Evolutionary conservation across 805 yeast genomes (phyloP), one percentile per base, ranked within the genome.

Genomic region (Priceomyces castillae): DNA sequence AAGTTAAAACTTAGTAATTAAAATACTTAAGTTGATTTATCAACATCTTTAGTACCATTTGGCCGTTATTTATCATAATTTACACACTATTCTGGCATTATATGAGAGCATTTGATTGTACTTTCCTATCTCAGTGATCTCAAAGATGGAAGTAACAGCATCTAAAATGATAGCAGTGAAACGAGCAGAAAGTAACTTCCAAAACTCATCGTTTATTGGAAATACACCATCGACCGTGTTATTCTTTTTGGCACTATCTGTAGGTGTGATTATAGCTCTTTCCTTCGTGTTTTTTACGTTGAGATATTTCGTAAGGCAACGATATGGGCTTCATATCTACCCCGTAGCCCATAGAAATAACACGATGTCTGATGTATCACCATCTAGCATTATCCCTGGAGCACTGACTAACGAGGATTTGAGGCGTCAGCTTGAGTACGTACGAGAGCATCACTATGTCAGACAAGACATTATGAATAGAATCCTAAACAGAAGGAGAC

Each of bases 241-340:
- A 23, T 82, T 82, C 60, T 80, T 81, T 59, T 62, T 82, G 10
- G 86, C 87, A 0, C 67, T 82, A 28, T 77, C 82, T 0, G 77
- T 81, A 11, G 87, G 86, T 3, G 74, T 80, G 10, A 54, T 74
- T 17, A 80, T 81, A 31, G 85, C 86, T 4, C 16, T 69, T 0
- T 56, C 80, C 20, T 80, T 82, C 51, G 49, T 80, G 7, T 80
- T 80, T 61, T 81, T 82, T 69, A 78, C 86, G 9, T 54, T 78
- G 41, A 63, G 86, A 39, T 81, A 82, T 57, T 75, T 81, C 50
- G 71, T 82, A 3, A 64, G 86, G 40, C 70, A 84, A 4, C 71
- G 67, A 43, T 74, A 71, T 51, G 87, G 87, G 0, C 62, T 81
- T 9, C 78, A 75, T 49, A 62, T 74, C 53, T 53, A 70, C 62